Percentiles rank a stretch among this genome's conserved stretches.
These are phyloP conservation scores for Aspergillus heteromorphus DNA, from an alignment of 495 filamentous ascomycete species.

Conservation along the genomic window DNA sequence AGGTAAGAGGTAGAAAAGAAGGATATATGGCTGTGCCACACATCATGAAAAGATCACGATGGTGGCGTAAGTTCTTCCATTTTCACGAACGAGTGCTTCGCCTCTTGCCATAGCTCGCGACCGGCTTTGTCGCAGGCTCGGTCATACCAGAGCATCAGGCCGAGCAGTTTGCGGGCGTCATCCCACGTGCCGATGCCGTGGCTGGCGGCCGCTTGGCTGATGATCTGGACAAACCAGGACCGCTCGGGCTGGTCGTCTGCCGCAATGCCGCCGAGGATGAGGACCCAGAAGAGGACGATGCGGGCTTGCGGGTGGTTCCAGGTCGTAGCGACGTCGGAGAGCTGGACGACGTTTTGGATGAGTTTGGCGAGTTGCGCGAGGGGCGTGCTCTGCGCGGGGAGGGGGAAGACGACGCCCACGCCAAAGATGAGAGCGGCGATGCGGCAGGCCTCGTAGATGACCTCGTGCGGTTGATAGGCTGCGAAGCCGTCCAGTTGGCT, in stretches of 20 bases:
- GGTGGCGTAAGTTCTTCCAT: neutral
- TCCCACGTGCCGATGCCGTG: constrained; percentile 22
- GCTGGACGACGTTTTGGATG: constrained; percentile 14
- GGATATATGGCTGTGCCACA: too few relatives aligned
- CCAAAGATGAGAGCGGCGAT: constrained; percentile 30
- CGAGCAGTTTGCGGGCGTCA: constrained; percentile 18
- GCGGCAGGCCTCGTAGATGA: constrained; percentile 36
- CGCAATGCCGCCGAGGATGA: constrained; percentile 35
- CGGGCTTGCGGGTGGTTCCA: constrained; percentile 24
- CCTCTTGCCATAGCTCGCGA: constrained; percentile 25
- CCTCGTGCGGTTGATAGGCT: constrained; percentile 13
- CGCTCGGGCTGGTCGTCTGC: constrained; percentile 21
- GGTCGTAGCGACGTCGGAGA: neutral
- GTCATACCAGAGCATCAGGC: constrained; percentile 32
- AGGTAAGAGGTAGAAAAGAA: too few relatives aligned
- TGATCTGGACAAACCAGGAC: constrained; percentile 25
- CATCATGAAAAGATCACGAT: neutral
- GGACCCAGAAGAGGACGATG: constrained; percentile 28
- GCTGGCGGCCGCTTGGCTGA: constrained; percentile 15
- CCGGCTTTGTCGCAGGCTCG: constrained; percentile 30
- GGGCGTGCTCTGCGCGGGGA: constrained; percentile 33
- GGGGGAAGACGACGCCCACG: constrained; percentile 37
- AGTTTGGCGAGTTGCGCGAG: constrained; percentile 21
- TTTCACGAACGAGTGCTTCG: constrained; percentile 2
- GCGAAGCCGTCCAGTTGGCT: constrained; percentile 13